These are phyloP conservation scores for Wickerhamomyces hampshirensis DNA, from an alignment of 805 yeast genomes.

Conservation along the genomic window DNA sequence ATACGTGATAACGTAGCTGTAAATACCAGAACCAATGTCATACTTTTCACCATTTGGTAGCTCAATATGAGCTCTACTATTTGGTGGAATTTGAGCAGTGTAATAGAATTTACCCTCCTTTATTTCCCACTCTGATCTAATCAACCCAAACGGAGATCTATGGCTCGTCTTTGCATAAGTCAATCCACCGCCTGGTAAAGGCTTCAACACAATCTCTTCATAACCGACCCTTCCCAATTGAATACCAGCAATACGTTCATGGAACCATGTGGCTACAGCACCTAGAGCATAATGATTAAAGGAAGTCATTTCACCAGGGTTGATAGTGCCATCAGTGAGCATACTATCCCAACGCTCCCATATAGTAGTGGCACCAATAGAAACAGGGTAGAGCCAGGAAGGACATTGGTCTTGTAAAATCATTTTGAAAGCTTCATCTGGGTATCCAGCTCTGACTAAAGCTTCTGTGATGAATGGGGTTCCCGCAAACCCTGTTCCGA, in stretches of 20 bases:
- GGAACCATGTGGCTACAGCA: conserved; percentile 18
- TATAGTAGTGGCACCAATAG: conserved; percentile 18
- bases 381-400: conserved; percentile 17
- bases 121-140: conserved; percentile 12
- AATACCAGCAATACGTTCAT: conserved; percentile 18
- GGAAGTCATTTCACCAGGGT: conserved; percentile 20
- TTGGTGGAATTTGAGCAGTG: conserved; percentile 12
- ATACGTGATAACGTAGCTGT: neutral
- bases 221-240: conserved; percentile 7
- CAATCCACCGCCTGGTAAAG: conserved; percentile 15
- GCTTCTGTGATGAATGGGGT: conserved; percentile 18
- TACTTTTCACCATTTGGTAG: conserved; percentile 9
- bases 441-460: conserved; percentile 7
- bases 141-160: conserved; percentile 15
- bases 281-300: conserved; percentile 21
- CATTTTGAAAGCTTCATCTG: conserved; percentile 14
- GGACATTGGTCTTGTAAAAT: conserved; percentile 11
- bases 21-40: conserved; percentile 5
- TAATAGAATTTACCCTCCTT: conserved; percentile 6
- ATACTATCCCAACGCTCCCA: conserved; percentile 20
- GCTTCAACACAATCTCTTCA: conserved; percentile 10
- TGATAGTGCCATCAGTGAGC: conserved; percentile 16
- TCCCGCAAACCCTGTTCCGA: conserved; percentile 19
- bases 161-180: conserved; percentile 10
- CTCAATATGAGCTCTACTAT: conserved; percentile 10